Base-by-base conservation (phyloP, 305 asterid species). In the Petunia hybrid region DNA sequence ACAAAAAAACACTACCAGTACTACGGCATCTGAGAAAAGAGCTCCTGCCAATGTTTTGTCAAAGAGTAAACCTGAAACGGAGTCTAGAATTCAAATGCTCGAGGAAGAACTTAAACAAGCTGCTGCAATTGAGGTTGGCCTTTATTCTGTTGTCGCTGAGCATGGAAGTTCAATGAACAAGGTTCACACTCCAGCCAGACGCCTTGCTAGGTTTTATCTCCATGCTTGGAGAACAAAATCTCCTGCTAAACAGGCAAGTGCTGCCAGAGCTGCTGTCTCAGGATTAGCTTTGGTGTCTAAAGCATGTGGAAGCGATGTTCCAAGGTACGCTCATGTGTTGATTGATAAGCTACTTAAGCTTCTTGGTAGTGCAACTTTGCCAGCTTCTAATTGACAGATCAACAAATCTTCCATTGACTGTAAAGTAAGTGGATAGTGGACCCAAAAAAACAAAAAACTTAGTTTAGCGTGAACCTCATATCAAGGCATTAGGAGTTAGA, bases 301-400 rank as follows among this genome's bases (percentile, higher is more conserved):
- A 89, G 94, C 99, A 36, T 96, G 99, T 76, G 98, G 98, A 76
- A 91, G 93, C 46, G 99, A 96, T 80, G 98, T 94, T 70, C 89
- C 97, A 40, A 92, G 99, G 98, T 96, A 86, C 70, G 9, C 13
- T 61, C 70, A 41, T 13, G 68, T 77, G 66, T 60, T 42, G 53
- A 40, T 76, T 41, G 40, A 45, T 70, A 9, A 70, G 41, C 41
- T 70, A 45, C 77, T 35, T 46, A 45, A 70, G 57, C 0, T 70
- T 70, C 31, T 45, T 70, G 9, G 9, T 70, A 69, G 9, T 69
- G 43, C 5, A 8, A 69, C 43, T 16, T 69, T 4, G 7, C 57
- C 41, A 43, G 57, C 57, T 70, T 70, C 59, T 70, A 69, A 70
- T 45, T 22, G 46, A 31, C 31, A 16, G 35, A 70, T 70, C 8